These are phyloP conservation scores for Glebionis coronaria DNA, from an alignment of 129 eudicot species.

Conservation along the genomic window DNA sequence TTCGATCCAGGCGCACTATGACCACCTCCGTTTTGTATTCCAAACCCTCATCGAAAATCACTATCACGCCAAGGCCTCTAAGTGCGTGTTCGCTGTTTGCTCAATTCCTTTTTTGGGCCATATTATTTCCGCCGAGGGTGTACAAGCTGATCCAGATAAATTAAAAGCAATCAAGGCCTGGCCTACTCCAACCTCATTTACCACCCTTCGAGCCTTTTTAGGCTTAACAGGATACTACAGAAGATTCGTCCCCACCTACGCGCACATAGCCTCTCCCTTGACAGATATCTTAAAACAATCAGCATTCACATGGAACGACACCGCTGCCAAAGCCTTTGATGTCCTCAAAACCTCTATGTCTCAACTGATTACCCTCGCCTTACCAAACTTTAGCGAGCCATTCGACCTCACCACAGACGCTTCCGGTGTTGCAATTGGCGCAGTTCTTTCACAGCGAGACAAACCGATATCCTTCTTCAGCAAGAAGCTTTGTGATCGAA, in stretches of 20 bases:
- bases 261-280: not conserved
- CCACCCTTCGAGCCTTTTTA: not conserved
- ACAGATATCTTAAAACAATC: no score
- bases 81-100: not conserved
- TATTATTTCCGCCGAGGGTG: not conserved
- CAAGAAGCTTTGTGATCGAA: no score
- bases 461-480: no score
- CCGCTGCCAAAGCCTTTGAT: no score
- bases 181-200: not conserved
- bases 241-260: not conserved
- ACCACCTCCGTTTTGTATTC: not conserved
- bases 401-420: no score
- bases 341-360: no score
- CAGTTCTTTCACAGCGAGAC: no score
- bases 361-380: no score
- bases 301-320: no score
- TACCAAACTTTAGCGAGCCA: no score
- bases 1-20: not conserved
- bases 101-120: not conserved
- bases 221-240: not conserved
- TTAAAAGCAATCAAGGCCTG: not conserved
- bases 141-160: not conserved
- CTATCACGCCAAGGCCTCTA: not conserved
- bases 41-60: not conserved
- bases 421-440: no score